A percentile compares a stretch with the other conserved stretches of the same genome.
Conservation (phyloP, 257 asterid genomes). For the Przewalskia tangutica region DNA sequence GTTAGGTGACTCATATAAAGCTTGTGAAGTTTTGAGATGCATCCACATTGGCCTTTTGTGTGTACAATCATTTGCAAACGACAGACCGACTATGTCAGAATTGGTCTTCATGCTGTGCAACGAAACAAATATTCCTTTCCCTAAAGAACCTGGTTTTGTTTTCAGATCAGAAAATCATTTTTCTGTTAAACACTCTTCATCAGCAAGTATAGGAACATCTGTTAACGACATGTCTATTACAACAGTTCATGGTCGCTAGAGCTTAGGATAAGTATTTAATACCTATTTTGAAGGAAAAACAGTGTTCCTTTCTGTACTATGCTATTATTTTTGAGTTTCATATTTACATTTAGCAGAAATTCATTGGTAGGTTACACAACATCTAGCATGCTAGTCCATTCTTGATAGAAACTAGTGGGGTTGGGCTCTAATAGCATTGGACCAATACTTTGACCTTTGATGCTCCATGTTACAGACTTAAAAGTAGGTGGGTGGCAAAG, state of each 20-base stretch:
- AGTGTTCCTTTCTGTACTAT: not conserved
- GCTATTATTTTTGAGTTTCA: not conserved
- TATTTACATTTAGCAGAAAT: not conserved
- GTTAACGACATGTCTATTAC: not conserved
- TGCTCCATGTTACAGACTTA: not conserved
- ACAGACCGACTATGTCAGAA: slow-evolving; percentile 24
- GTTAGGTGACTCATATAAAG: not conserved
- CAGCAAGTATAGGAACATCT: slow-evolving; percentile 1
- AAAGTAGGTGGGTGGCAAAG: not conserved
- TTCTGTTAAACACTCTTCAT: slow-evolving; percentile 4
- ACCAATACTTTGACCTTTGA: not conserved
- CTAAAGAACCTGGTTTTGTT: slow-evolving; percentile 21
- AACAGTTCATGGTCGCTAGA: not conserved
- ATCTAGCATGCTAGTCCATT: not conserved
- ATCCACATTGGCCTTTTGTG: slow-evolving; percentile 28
- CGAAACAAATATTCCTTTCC: slow-evolving; percentile 12
- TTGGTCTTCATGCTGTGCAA: slow-evolving; percentile 16
- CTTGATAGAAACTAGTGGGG: not conserved
- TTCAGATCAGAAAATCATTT: slow-evolving; percentile 11
- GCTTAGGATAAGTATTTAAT: not conserved
- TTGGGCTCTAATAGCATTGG: not conserved
- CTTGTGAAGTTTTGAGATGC: slow-evolving; percentile 16
- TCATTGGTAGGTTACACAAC: not conserved
- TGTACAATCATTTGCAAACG: slow-evolving; percentile 22
- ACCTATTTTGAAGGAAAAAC: not conserved